Evolutionary conservation across 495 filamentous ascomycete genomes (phyloP).

Genomic region (Hypoxylon subgilvum): DNA sequence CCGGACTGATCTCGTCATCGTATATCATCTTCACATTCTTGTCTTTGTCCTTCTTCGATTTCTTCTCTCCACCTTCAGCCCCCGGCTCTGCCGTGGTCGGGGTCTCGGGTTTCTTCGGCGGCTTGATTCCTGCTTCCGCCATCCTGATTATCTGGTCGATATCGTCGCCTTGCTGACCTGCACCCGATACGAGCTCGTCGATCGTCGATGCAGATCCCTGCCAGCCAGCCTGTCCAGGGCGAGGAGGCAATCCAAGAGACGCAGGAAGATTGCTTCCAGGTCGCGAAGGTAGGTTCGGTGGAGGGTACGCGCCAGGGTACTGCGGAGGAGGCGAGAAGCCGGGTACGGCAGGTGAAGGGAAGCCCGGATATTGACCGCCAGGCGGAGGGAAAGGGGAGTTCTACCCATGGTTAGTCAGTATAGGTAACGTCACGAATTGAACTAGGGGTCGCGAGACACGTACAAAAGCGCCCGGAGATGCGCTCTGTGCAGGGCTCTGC

Average conservation of each 20-base stretch:
- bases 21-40: slow-evolving; percentile 77
- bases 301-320: slow-evolving; percentile 48
- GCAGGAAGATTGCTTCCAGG: slow-evolving; percentile 45
- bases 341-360: slow-evolving; percentile 38
- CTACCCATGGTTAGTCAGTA: slow-evolving; percentile 29
- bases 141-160: slow-evolving; percentile 64
- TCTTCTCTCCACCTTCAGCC: slow-evolving; percentile 62
- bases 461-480: slow-evolving; percentile 62
- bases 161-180: slow-evolving; percentile 56
- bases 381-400: slow-evolving; percentile 52
- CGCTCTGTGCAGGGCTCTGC: slow-evolving; percentile 61
- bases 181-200: slow-evolving; percentile 67
- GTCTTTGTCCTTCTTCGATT: slow-evolving; percentile 72
- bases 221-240: slow-evolving; percentile 49
- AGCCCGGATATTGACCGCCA: slow-evolving; percentile 44
- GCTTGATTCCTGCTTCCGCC: slow-evolving; percentile 63
- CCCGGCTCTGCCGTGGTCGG: slow-evolving; percentile 46
- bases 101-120: slow-evolving; percentile 54
- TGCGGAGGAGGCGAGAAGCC: slow-evolving; percentile 44
- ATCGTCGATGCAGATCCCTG: slow-evolving; percentile 56
- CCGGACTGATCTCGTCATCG: slow-evolving; percentile 78
- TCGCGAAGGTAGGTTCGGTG: slow-evolving; percentile 50
- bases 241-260: slow-evolving; percentile 44
- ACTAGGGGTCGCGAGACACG: slow-evolving; percentile 36
- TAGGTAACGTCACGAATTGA: not conserved